Evolutionary conservation across 2,329 filamentous ascomycete genomes (phyloP), one percentile per base, ranked within the genome.

Genomic region (Fusarium globosum): DNA sequence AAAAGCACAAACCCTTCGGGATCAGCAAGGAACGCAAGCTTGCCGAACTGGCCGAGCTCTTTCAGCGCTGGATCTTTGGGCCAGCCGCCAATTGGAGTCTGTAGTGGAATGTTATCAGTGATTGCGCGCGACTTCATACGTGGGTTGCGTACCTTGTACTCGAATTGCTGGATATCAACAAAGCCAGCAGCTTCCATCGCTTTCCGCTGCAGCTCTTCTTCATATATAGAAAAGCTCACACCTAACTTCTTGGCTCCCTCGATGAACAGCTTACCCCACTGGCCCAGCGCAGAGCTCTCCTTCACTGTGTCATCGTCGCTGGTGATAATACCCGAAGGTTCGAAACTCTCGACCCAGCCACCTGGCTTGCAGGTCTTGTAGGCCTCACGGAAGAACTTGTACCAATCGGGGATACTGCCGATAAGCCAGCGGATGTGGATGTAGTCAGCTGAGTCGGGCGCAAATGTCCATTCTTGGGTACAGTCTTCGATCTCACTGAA

Each of bases 381-480:
- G 4, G 65, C 65, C 14, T 68, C 63, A 0, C 23, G 28, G 5
- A 68, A 68, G 39, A 68, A 68, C 7, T 38, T 41, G 3, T 68
- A 53, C 65, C 65, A 68, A 8, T 68, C 65, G 0, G 65, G 65
- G 16, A 68, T 68, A 13, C 53, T 58, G 1, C 65, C 65, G 3
- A 68, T 13, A 0, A 68, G 53, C 65, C 65, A 68, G 10, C 65
- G 65, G 15, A 68, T 68, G 10, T 68, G 65, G 4, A 68, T 68
- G 12, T 68, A 68, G 18, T 68, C 65, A 9, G 23, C 65, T 18
- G 65, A 68, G 11, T 68, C 26, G 14, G 63, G 46, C 1, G 65
- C 46, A 41, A 68, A 68, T 26, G 65, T 68, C 65, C 65, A 68
- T 12, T 68, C 63, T 13, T 68, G 65, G 6, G 65, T 68, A 16